Base-by-base conservation (phyloP, 106 monocot species). In the Narthecium ossifragum region DNA sequence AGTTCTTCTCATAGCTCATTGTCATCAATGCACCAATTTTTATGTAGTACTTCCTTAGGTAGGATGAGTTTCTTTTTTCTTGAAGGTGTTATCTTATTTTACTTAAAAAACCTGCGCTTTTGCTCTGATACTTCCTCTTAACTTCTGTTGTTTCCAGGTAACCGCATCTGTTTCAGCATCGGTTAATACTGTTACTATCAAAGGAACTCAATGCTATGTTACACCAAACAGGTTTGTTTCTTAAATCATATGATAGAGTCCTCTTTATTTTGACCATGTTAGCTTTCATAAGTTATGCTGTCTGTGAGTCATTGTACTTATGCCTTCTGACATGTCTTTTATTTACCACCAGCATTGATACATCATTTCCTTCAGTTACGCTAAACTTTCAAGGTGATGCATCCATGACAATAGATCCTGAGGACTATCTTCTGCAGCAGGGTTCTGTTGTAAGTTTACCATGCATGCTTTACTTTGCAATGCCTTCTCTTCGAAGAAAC, bases 351-450 rank as follows among this genome's bases (percentile, higher is more conserved):
- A 91, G 92, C 41, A 64, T 68, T 55, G 68, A 79, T 55, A 75
- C 78, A 7, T 63, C 73, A 52, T 88, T 92, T 73, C 92, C 92
- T 58, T 58, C 73, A 34, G 76, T 92, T 53, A 62, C 70, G 26
- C 57, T 92, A 14, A 84, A 70, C 68, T 92, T 92, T 66, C 72
- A 67, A 52, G 88, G 84, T 8, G 54, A 61, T 59, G 88, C 84
- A 55, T 58, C 70, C 21, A 68, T 92, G 92, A 22, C 33, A 26
- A 48, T 92, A 46, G 78, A 71, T 50, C 92, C 92, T 25, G 55
- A 81, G 61, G 78, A 92, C 48, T 92, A 92, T 73, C 88, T 92
- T 60, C 64, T 92, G 45, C 88, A 81, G 63, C 78, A 88, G 67
- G 84, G 81, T 22, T 70, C 51, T 61, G 68, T 79, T 51, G 92